Evolutionary conservation across 257 asterid genomes (phyloP), one percentile per base, ranked within the genome.

Genomic region (Asclepias syriaca): DNA sequence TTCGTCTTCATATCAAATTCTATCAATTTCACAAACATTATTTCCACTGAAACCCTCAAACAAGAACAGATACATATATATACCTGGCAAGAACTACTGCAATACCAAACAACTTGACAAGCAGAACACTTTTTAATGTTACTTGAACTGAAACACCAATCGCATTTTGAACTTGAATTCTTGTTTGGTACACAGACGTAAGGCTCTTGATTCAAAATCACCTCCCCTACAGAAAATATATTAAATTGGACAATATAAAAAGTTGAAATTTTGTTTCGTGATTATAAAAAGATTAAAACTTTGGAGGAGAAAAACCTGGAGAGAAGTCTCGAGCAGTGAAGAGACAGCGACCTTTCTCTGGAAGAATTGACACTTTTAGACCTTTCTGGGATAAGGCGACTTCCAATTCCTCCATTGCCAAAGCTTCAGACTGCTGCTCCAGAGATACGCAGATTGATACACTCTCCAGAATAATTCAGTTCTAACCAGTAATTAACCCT

Each of bases 61-160:
- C 48, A 10, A 50, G 58, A 27, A 50, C 2, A n/a, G 10, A 22
- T 79, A 92, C 97, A 97, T 10, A 22, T 79, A 92, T 97, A 97
- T 94, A 92, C 98, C 98, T 94, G 99, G 78, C 99, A 95, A 18
- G 75, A 65, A 74, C 84, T 81, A 81, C 92, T 82, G 70, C 99
- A 95, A 79, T 95, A 95, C 81, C 76, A 88, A 73, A 86, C 96
- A 70, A 90, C 84, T 68, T 84, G 95, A 50, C 99, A 95, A 78
- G 88, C 88, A 16, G 99, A 91, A 83, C 99, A 95, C 81, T 82
- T 90, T 90, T 86, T 90, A 80, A 95, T 81, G 81, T 80, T 82
- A 64, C 56, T 70, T 37, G 90, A 79, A 53, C 85, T 71, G 72
- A 95, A 90, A 78, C 99, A 95, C 85, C 92, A 86, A 63, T 95